Evolutionary conservation across 2,329 filamentous ascomycete species (phyloP).

Genomic region (Fusarium tuaranense): DNA sequence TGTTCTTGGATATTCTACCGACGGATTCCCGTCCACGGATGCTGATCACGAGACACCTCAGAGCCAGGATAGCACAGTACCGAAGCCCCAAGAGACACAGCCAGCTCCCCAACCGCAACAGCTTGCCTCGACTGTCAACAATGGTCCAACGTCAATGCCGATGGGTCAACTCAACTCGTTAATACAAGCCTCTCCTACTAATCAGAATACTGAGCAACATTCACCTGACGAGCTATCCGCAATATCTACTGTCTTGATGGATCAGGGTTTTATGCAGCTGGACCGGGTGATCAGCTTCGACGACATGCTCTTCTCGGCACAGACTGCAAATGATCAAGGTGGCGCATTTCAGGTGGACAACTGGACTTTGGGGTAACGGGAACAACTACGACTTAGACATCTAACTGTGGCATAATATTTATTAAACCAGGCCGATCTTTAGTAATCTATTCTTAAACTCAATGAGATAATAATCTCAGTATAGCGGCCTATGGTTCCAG

Average conservation of each 20-base stretch:
- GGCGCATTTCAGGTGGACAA: slow-evolving; percentile 10
- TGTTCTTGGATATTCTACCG: slow-evolving; percentile 31
- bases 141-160: background rate
- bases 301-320: slow-evolving; percentile 49
- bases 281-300: slow-evolving; percentile 52
- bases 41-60: background rate
- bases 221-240: slow-evolving; percentile 43
- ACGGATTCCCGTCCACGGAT: background rate
- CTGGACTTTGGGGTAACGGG: slow-evolving; percentile 6
- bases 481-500: slow-evolving; percentile 57
- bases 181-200: slow-evolving; percentile 23
- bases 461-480: slow-evolving; percentile 61
- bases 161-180: slow-evolving; percentile 8
- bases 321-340: slow-evolving; percentile 25
- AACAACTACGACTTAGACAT: background rate
- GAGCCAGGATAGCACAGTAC: fast-evolving
- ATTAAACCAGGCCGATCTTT: slow-evolving; percentile 21
- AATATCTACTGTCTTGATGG: slow-evolving; percentile 48
- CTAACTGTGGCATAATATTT: background rate
- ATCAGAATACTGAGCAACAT: slow-evolving; percentile 4
- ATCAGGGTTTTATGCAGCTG: slow-evolving; percentile 48
- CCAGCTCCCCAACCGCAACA: background rate
- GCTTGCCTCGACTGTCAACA: background rate
- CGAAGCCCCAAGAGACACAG: fast-evolving
- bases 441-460: slow-evolving; percentile 38